Conservation (phyloP, 768 basidiomycete genomes). For the Boletus rubropictus region DNA sequence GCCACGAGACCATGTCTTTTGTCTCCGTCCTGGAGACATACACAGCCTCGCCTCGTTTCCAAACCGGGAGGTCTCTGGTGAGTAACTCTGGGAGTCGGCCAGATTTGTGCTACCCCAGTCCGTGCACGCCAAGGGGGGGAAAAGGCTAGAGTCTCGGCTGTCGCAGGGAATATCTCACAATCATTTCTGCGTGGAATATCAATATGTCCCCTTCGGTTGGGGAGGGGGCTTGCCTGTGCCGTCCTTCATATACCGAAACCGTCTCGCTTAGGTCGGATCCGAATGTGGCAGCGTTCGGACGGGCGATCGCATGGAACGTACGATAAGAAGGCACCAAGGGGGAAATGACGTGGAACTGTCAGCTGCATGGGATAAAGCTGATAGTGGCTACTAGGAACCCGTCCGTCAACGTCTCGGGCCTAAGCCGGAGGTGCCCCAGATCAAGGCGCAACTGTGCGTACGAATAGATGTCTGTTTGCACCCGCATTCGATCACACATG, state of each 20-base stretch:
- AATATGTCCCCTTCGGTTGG: too few species aligned
- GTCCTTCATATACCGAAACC: too few species aligned
- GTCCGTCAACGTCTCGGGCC: not conserved
- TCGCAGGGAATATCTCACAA: conserved; percentile 12
- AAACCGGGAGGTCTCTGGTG: too few species aligned
- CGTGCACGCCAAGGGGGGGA: too few species aligned
- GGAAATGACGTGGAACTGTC: conserved; percentile 22
- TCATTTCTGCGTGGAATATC: conserved; percentile 13
- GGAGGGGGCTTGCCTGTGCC: too few species aligned
- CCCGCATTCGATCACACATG: conserved; percentile 17
- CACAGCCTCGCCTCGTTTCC: too few species aligned
- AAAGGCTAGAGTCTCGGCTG: not conserved
- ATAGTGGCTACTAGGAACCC: not conserved
- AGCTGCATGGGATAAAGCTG: conserved; percentile 2
- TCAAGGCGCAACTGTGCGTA: conserved; percentile 13
- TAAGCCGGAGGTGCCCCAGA: conserved; percentile 9
- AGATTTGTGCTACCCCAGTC: too few species aligned
- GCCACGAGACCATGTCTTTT: too few species aligned
- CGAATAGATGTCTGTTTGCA: conserved; percentile 10
- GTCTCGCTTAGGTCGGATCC: too few species aligned
- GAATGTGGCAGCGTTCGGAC: too few species aligned
- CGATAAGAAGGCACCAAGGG: conserved; percentile 9
- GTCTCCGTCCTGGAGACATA: too few species aligned
- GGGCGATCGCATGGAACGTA: conserved; percentile 9
- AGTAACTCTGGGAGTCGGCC: too few species aligned